A percentile compares a stretch with the other conserved stretches of the same genome.
These are phyloP conservation scores for Neonectria sp. DNA, from an alignment of 2,329 filamentous ascomycete species.

Conservation along the genomic window DNA sequence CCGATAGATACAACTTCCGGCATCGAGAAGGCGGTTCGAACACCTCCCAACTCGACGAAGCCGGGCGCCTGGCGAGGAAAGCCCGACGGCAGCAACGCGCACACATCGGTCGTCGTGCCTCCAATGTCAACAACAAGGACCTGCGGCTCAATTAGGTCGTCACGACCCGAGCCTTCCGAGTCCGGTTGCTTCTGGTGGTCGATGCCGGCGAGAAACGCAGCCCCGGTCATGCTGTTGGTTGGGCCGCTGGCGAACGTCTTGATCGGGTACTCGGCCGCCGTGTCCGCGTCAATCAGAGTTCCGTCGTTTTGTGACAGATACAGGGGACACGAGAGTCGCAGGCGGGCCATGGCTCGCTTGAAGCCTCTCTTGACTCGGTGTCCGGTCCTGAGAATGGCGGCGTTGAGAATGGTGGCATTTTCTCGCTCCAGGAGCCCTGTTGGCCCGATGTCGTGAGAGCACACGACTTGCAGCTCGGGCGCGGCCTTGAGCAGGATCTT, in stretches of 20 bases:
- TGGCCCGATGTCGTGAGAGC: slow-evolving; percentile 60
- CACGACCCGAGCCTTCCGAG: background rate
- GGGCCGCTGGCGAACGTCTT: slow-evolving; percentile 68
- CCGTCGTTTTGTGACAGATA: slow-evolving; percentile 70
- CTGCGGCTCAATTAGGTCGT: slow-evolving; percentile 44
- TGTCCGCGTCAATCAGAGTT: slow-evolving; percentile 63
- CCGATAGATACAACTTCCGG: slow-evolving; percentile 70
- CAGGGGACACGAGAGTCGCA: slow-evolving; percentile 59
- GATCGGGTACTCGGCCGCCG: slow-evolving; percentile 65
- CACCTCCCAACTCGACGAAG: slow-evolving; percentile 71
- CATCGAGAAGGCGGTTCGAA: slow-evolving; percentile 72
- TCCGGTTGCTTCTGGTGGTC: slow-evolving; percentile 47
- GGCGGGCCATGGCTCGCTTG: slow-evolving; percentile 59
- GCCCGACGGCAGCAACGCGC: slow-evolving; percentile 69
- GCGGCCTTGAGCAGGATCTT: slow-evolving; percentile 54
- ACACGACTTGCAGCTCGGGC: slow-evolving; percentile 57
- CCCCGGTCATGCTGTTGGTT: slow-evolving; percentile 68
- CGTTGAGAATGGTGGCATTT: slow-evolving; percentile 70
- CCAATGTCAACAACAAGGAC: slow-evolving; percentile 71
- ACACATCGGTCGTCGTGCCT: slow-evolving; percentile 74
- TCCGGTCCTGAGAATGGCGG: slow-evolving; percentile 64
- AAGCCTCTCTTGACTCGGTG: slow-evolving; percentile 64
- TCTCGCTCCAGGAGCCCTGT: slow-evolving; percentile 63
- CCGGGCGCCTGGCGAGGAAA: slow-evolving; percentile 73
- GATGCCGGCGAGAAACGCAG: slow-evolving; percentile 67